Base-by-base conservation (phyloP, 2,329 filamentous ascomycete genomes). In the Alternaria triticimaculans region DNA sequence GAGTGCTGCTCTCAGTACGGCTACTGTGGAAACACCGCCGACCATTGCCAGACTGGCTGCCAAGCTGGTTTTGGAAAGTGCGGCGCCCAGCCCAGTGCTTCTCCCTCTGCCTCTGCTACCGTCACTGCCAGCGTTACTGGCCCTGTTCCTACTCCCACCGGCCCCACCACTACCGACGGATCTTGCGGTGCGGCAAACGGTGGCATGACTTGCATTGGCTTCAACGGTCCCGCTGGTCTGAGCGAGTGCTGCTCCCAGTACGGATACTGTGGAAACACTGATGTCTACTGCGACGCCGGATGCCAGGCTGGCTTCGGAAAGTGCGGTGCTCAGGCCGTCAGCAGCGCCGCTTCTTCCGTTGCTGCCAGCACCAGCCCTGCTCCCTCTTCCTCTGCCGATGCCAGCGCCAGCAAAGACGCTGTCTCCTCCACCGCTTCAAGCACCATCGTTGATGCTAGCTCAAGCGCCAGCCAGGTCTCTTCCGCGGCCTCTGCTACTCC, bases 1-100 rank as follows among this genome's bases (percentile, higher is more conserved):
- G 71, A 80, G 57, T 84, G 83, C 75, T 85, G 83, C 75, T 82
- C 80, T 14, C 69, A 71, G 15, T 77, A 77, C 60, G 82, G 82
- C 20, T 78, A 72, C 64, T 85, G 83, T 43, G 76, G 77, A 23
- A 62, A 62, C 37, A 67, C 67, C 2, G 45, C 55, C 21, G 74
- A 68, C 15, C 64, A 76, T 59, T 77, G 76, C 56, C 65, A 66
- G 5, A 67, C 70, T 11, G 72, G 71, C 6, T 80, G 76, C 53
- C 63, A 69, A 45, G 30, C 60, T 43, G 55, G 53, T 14, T 69
- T 65, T 54, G 67, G 67, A 43, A 66, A 67, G 49, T 69, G 67
- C 26, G 63, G 63, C 15, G 43, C 41, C 21, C 41, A 55, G 49
- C 53, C 53, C 53, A 55, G 53, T 28, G 26, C 64, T 20, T 51